Conservation (phyloP, 2,329 filamentous ascomycete species). For the Falciphora oryzae region DNA sequence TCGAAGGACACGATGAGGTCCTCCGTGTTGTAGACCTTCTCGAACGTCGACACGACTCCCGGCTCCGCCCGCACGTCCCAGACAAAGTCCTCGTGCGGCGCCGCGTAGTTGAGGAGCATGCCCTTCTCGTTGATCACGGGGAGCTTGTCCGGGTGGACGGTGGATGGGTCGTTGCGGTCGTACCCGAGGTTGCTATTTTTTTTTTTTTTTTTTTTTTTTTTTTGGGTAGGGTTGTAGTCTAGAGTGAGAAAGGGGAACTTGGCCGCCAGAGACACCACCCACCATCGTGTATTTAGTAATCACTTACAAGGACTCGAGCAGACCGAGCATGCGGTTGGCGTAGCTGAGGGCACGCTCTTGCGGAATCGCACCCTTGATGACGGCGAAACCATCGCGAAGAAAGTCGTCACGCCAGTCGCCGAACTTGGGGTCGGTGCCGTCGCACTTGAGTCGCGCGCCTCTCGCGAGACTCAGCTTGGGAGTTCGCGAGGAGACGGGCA, state of each 20-base stretch:
- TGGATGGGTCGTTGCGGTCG: slow-evolving; percentile 15
- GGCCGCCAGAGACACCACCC: no score
- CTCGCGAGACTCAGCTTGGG: no score
- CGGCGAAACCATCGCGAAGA: slow-evolving; percentile 20
- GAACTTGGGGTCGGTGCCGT: slow-evolving; percentile 3
- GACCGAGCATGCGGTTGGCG: slow-evolving; percentile 13
- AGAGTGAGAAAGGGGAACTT: no score
- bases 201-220: no score
- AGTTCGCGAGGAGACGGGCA: no score
- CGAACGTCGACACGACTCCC: slow-evolving; percentile 39
- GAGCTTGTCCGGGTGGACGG: slow-evolving; percentile 14
- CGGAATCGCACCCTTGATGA: slow-evolving; percentile 21
- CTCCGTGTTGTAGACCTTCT: slow-evolving; percentile 37
- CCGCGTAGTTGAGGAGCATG: slow-evolving; percentile 40
- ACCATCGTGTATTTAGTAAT: no score
- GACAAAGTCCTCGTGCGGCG: slow-evolving; percentile 42
- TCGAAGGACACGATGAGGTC: slow-evolving; percentile 46
- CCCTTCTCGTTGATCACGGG: slow-evolving; percentile 39
- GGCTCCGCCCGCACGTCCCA: slow-evolving; percentile 43
- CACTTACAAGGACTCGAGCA: slow-evolving; percentile 3
- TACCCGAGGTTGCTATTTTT: slow-evolving; percentile 15
- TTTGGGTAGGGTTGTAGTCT: no score
- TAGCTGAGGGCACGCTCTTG: slow-evolving; percentile 11
- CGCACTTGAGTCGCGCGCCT: slow-evolving; percentile 3
- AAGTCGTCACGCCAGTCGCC: slow-evolving; percentile 22